Evolutionary conservation across 2,329 filamentous ascomycete species (phyloP).

Genomic region (Orbilia brochopaga): DNA sequence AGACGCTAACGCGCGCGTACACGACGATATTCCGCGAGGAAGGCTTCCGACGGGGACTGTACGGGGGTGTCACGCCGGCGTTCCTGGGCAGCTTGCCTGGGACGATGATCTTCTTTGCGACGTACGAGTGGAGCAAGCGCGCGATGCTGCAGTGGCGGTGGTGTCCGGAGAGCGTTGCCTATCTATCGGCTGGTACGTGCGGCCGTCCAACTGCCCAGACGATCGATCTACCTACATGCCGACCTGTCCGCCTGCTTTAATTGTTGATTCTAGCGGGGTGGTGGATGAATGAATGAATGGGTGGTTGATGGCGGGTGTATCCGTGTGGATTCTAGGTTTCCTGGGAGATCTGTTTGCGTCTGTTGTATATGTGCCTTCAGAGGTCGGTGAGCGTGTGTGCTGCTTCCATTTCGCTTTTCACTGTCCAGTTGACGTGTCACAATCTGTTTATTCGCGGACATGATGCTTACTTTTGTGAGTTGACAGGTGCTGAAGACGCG

Average conservation of each 20-base stretch:
- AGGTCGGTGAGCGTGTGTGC: slow-evolving; percentile 61
- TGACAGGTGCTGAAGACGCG: slow-evolving; percentile 82
- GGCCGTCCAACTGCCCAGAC: neutral
- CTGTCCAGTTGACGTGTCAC: neutral
- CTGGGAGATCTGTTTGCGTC: slow-evolving; percentile 90
- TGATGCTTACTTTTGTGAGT: too few relatives aligned
- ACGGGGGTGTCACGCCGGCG: slow-evolving; percentile 90
- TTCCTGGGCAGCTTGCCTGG: slow-evolving; percentile 91
- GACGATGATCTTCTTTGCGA: slow-evolving; percentile 92
- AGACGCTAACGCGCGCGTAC: slow-evolving; percentile 87
- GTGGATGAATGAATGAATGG: neutral
- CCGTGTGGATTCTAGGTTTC: slow-evolving; percentile 65
- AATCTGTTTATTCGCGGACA: too few relatives aligned
- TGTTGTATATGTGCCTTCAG: slow-evolving; percentile 92
- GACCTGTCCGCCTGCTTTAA: neutral
- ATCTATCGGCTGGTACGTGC: slow-evolving; percentile 76
- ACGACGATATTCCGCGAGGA: slow-evolving; percentile 92
- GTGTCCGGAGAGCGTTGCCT: slow-evolving; percentile 80
- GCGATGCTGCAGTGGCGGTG: slow-evolving; percentile 78
- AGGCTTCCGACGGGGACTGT: slow-evolving; percentile 81
- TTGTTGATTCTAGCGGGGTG: neutral
- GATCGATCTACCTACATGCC: neutral
- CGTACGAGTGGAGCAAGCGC: slow-evolving; percentile 94
- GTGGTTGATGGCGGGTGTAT: neutral
- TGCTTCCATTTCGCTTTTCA: neutral